Percentiles rank a stretch among this genome's conserved stretches.
Evolutionary conservation across 805 yeast genomes (phyloP).

Genomic region (Isabelozyma pseudorhagii): DNA sequence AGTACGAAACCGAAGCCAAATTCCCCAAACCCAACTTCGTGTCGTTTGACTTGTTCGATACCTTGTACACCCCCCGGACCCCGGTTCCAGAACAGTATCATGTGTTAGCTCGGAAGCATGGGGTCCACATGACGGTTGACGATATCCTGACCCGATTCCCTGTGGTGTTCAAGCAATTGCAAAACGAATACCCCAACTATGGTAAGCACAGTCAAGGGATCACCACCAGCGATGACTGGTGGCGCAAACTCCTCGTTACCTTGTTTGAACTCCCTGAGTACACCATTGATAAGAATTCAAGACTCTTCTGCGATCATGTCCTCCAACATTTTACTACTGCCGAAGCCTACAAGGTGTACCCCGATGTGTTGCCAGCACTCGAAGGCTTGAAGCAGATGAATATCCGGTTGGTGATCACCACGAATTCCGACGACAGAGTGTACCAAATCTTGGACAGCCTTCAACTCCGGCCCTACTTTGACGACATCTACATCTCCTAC

Average conservation of each 20-base stretch:
- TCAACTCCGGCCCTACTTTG: slow-evolving; percentile 40
- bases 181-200: slow-evolving; percentile 52
- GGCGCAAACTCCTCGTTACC: slow-evolving; percentile 49
- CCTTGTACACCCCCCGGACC: slow-evolving; percentile 55
- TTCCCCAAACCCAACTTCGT: slow-evolving; percentile 46
- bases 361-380: slow-evolving; percentile 52
- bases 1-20: slow-evolving; percentile 16
- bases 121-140: slow-evolving; percentile 28
- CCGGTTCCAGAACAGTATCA: slow-evolving; percentile 57
- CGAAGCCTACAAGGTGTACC: slow-evolving; percentile 51
- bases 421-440: slow-evolving; percentile 65
- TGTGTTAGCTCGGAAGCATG: slow-evolving; percentile 40
- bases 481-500: slow-evolving; percentile 50
- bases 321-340: slow-evolving; percentile 46
- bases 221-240: slow-evolving; percentile 44
- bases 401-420: slow-evolving; percentile 43
- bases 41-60: slow-evolving; percentile 68
- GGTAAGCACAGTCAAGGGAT: slow-evolving; percentile 43
- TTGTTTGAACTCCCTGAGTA: slow-evolving; percentile 36
- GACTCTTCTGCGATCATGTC: slow-evolving; percentile 42
- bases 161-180: slow-evolving; percentile 31
- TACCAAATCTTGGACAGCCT: slow-evolving; percentile 44
- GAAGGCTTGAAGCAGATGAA: slow-evolving; percentile 23
- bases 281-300: slow-evolving; percentile 15
- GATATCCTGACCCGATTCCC: slow-evolving; percentile 24